Conservation (phyloP, 805 yeast genomes). For the Tanozyma kutaoensis region DNA sequence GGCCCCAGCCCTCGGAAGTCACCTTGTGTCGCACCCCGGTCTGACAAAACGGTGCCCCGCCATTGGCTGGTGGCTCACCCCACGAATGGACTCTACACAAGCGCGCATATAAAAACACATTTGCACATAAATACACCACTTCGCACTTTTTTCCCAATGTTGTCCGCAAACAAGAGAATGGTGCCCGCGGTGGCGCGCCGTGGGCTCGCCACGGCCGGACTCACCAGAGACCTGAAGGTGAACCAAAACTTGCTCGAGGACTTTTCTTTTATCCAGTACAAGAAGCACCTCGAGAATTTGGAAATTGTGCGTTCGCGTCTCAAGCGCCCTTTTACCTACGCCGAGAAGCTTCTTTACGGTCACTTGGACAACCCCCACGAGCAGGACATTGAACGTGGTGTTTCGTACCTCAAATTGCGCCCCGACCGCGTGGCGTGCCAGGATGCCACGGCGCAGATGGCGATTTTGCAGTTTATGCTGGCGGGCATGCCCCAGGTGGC, state of each 20-base stretch:
- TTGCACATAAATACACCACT: not conserved
- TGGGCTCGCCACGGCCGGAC: too few species aligned
- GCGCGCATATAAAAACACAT: not conserved
- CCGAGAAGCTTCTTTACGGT: conserved; percentile 90
- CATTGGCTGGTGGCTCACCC: conserved; percentile 16
- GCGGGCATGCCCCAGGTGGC: conserved; percentile 87
- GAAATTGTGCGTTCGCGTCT: conserved; percentile 73
- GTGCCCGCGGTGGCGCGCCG: too few species aligned
- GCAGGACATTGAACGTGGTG: conserved; percentile 76
- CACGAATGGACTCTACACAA: too few species aligned
- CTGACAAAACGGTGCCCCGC: conserved; percentile 10
- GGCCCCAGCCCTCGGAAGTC: conserved; percentile 5
- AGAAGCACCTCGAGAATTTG: conserved; percentile 79
- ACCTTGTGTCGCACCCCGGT: too few species aligned
- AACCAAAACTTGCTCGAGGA: conserved; percentile 69
- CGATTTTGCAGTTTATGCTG: conserved; percentile 90
- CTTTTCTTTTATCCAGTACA: conserved; percentile 82
- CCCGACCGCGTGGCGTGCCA: conserved; percentile 99
- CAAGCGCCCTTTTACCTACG: conserved; percentile 83
- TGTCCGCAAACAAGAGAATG: not conserved
- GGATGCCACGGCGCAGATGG: conserved; percentile 99
- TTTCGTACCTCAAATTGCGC: conserved; percentile 81
- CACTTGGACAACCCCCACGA: conserved; percentile 90
- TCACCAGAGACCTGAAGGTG: conserved; percentile 10
- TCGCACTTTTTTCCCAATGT: not conserved